Evolutionary conservation across 352 stramenopile genomes (phyloP).

Genomic region (Globisporangium polare): DNA sequence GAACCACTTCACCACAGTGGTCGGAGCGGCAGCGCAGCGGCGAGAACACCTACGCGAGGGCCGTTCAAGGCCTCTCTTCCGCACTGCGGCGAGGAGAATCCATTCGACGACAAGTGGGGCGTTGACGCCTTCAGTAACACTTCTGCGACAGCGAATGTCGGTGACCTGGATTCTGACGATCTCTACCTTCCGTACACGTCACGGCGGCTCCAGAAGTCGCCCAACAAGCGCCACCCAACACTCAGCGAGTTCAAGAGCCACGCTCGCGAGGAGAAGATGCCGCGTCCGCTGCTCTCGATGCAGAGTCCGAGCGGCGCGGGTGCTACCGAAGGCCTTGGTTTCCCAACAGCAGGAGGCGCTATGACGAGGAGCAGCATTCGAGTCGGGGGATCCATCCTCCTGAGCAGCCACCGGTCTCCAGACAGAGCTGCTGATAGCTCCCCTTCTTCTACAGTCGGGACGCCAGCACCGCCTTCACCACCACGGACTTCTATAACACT

Average conservation of each 20-base stretch:
- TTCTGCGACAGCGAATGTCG: neutral
- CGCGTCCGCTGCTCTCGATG: slow-evolving; percentile 23
- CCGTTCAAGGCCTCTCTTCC: neutral
- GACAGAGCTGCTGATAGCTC: neutral
- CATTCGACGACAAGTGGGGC: neutral
- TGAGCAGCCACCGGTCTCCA: neutral
- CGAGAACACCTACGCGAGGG: neutral
- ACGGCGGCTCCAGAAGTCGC: slow-evolving; percentile 36
- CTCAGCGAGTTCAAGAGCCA: slow-evolving; percentile 40
- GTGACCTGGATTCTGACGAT: slow-evolving; percentile 1
- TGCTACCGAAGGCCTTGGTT: neutral
- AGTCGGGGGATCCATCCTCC: neutral
- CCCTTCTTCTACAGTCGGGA: neutral
- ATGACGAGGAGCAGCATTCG: slow-evolving; percentile 5
- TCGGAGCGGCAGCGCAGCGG: neutral
- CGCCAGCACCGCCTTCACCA: neutral
- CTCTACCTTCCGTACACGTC: slow-evolving; percentile 73
- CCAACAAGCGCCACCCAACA: slow-evolving; percentile 38
- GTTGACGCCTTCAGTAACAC: neutral
- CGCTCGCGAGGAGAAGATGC: slow-evolving; percentile 41
- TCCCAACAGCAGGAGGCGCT: neutral
- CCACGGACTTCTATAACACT: slow-evolving; percentile 6
- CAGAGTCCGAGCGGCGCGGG: slow-evolving; percentile 3
- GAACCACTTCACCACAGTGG: neutral
- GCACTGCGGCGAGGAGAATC: neutral